phyloP scores from a whole-genome alignment of 1,139 yeast genomes.

The Hyphopichia burtonii region DNA sequence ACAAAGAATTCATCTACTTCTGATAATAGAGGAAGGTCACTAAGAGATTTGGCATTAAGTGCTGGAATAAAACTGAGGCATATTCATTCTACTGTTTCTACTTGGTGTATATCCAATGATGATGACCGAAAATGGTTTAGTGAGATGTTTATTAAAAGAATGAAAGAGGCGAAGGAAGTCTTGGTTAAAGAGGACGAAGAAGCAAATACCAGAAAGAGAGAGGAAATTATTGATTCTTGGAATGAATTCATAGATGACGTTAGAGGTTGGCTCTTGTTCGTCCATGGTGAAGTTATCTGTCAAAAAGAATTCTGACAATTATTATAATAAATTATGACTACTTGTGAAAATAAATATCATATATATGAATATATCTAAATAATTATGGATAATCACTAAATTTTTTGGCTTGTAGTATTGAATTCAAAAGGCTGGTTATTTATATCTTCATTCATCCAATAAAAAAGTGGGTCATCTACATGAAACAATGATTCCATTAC shows the following conservation, averaged over 20 bases:
- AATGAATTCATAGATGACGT: constrained; percentile 15
- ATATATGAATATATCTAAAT: not conserved
- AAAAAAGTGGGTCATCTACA: constrained; percentile 12
- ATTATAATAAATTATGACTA: not conserved
- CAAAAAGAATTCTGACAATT: constrained; percentile 5
- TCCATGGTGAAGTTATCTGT: constrained; percentile 18
- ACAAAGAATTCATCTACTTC: constrained; percentile 12
- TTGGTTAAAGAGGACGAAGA: constrained; percentile 8
- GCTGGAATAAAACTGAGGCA: constrained; percentile 17
- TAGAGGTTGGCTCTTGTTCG: constrained; percentile 10
- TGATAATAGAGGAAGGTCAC: constrained; percentile 15
- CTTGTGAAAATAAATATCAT: no score
- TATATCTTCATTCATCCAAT: constrained; percentile 9
- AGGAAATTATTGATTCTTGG: constrained; percentile 10
- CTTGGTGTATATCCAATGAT: constrained; percentile 14
- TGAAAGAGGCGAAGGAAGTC: constrained; percentile 11
- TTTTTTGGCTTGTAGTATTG: not conserved
- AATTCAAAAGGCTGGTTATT: constrained; percentile 6
- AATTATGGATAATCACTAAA: no score
- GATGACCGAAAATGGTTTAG: constrained; percentile 8
- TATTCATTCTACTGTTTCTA: constrained; percentile 12
- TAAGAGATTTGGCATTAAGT: constrained; percentile 15
- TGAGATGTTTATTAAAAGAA: constrained; percentile 11
- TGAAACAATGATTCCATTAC: constrained; percentile 11
- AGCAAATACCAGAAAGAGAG: constrained; percentile 8